Percentiles rank a stretch among this genome's conserved stretches.
Evolutionary conservation across 2,329 filamentous ascomycete genomes (phyloP).

Genomic region (Aspergillus neotritici): DNA sequence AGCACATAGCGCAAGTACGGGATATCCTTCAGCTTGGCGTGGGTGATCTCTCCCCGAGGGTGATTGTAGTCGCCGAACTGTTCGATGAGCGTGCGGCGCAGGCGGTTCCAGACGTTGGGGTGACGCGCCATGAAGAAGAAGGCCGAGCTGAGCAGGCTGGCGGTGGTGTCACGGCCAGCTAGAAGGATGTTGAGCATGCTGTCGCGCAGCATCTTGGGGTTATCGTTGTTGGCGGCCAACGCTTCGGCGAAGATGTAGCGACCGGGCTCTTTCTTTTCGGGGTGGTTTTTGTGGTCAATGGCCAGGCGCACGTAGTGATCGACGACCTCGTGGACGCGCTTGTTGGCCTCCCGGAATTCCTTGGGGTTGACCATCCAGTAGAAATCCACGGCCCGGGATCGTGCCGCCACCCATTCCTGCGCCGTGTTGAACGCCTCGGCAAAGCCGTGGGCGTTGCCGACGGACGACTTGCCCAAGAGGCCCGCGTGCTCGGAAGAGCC

Average conservation of each 20-base stretch:
- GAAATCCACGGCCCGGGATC: constrained; percentile 27
- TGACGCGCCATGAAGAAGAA: constrained; percentile 45
- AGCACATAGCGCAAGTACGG: constrained; percentile 36
- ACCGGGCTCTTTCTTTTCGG: constrained; percentile 25
- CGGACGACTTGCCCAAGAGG: constrained; percentile 42
- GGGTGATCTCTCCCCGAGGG: constrained; percentile 37
- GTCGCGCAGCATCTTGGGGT: constrained; percentile 43
- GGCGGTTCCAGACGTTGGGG: constrained; percentile 30
- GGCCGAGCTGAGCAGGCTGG: constrained; percentile 38
- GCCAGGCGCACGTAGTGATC: constrained; percentile 46
- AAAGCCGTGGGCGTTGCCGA: constrained; percentile 29
- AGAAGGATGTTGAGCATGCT: constrained; percentile 49
- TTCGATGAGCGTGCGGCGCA: constrained; percentile 32
- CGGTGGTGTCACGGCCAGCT: constrained; percentile 51
- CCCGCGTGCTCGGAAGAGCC: constrained; percentile 39
- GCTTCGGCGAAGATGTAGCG: constrained; percentile 49
- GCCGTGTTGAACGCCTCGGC: constrained; percentile 34
- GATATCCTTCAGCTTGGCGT: constrained; percentile 39
- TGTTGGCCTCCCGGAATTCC: constrained; percentile 36
- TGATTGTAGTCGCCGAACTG: constrained; percentile 39
- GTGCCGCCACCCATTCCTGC: constrained; percentile 26
- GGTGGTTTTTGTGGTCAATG: constrained; percentile 31
- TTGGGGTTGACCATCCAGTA: constrained; percentile 38
- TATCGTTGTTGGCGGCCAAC: constrained; percentile 41
- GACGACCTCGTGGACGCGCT: constrained; percentile 44